Conservation (phyloP, 2,329 filamentous ascomycete genomes). For the Aspergillus jensenii region DNA sequence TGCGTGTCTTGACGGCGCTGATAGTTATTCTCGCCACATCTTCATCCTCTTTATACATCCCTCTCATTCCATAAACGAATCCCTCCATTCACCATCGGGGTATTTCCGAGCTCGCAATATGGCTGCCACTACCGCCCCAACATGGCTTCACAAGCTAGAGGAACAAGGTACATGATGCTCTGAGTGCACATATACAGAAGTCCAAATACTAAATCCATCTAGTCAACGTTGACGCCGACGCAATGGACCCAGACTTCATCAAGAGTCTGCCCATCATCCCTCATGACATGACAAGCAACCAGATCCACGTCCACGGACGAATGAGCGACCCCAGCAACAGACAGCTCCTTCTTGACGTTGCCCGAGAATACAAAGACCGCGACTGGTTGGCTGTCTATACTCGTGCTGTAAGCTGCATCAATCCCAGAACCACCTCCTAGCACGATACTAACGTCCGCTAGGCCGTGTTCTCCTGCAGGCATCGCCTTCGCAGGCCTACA, state of each 20-base stretch:
- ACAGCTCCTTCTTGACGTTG: background rate
- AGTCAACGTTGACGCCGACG: conserved; percentile 5
- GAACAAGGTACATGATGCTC: background rate
- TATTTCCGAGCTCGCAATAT: background rate
- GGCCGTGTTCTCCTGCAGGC: conserved; percentile 51
- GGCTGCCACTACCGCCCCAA: background rate
- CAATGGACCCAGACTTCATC: conserved; percentile 3
- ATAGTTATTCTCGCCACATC: no score
- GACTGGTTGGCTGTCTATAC: conserved; percentile 1
- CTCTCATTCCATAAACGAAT: background rate
- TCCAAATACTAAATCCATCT: background rate
- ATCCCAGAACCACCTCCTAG: background rate
- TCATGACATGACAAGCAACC: conserved; percentile 7
- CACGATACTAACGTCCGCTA: background rate
- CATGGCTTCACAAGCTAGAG: conserved; percentile 4
- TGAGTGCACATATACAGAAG: no score
- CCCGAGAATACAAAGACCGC: background rate
- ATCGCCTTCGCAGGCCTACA: conserved; percentile 48
- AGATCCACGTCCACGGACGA: background rate
- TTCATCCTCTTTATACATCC: no score
- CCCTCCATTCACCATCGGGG: background rate
- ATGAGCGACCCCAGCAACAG: background rate
- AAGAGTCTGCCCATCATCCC: background rate
- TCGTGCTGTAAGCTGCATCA: background rate
- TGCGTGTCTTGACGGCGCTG: no score